Evolutionary conservation across 2,329 filamentous ascomycete genomes (phyloP).

Genomic region (Colletotrichum cuscutae): DNA sequence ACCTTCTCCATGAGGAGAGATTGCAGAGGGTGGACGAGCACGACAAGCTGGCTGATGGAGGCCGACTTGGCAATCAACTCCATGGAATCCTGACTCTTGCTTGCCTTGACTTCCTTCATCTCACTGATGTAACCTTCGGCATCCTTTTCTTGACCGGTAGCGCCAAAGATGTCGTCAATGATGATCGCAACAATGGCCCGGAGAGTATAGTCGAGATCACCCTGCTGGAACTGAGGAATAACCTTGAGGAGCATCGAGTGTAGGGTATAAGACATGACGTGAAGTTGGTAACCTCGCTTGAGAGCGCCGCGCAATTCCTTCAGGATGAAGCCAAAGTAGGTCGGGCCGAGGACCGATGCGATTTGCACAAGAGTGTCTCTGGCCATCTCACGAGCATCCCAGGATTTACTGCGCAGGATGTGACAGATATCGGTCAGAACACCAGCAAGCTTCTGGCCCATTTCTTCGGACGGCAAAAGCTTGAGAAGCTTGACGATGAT

Average conservation of each 20-base stretch:
- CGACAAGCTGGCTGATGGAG: conserved; percentile 77
- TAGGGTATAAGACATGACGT: conserved; percentile 94
- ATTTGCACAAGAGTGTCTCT: conserved; percentile 89
- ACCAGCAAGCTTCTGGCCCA: conserved; percentile 80
- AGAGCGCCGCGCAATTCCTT: conserved; percentile 89
- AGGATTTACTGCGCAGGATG: conserved; percentile 88
- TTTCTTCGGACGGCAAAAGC: conserved; percentile 77
- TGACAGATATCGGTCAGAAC: conserved; percentile 93
- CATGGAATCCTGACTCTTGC: conserved; percentile 98
- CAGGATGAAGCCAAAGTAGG: conserved; percentile 91
- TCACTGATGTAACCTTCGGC: conserved; percentile 94
- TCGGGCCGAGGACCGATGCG: conserved; percentile 80
- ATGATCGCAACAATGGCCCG: conserved; percentile 82
- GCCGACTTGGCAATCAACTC: conserved; percentile 88
- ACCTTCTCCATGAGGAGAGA: conserved; percentile 85
- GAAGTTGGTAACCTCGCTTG: conserved; percentile 88
- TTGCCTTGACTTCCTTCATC: conserved; percentile 98
- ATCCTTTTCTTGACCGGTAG: conserved; percentile 94
- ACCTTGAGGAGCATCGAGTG: conserved; percentile 87
- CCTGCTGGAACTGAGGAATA: conserved; percentile 77
- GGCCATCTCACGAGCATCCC: conserved; percentile 91
- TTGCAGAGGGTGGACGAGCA: conserved; percentile 82
- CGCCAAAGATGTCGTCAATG: conserved; percentile 97
- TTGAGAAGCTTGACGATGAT: conserved; percentile 89
- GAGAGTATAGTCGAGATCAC: conserved; percentile 90